These are phyloP conservation scores for Boletus edulis DNA, from an alignment of 768 basidiomycete species.

Conservation along the genomic window DNA sequence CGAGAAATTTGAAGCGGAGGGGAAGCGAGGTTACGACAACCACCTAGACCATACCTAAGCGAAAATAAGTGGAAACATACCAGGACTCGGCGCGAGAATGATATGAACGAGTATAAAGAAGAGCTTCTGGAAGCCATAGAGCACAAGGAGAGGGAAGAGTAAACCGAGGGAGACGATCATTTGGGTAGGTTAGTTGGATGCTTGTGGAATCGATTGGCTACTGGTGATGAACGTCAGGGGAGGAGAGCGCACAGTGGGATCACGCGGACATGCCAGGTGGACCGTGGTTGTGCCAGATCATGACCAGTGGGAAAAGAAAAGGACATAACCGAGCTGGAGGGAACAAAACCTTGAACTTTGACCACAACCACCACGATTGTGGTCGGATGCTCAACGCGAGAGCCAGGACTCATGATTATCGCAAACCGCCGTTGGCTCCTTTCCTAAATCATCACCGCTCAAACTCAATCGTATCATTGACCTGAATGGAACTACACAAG, in stretches of 20 bases:
- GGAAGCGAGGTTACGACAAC: no score
- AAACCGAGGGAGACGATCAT: constrained; percentile 27
- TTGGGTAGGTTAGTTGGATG: neutral
- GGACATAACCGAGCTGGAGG: no score
- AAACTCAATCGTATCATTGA: no score
- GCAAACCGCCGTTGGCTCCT: constrained; percentile 2
- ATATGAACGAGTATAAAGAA: constrained; percentile 2
- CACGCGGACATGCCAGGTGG: no score
- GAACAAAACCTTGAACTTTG: no score
- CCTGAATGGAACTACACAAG: constrained; percentile 10
- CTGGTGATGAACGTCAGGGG: no score
- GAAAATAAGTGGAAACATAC: neutral
- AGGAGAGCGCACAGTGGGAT: no score
- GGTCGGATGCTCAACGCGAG: no score
- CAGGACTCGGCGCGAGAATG: neutral
- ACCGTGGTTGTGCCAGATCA: no score
- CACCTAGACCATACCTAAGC: no score
- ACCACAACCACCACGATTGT: no score
- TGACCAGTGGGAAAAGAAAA: no score
- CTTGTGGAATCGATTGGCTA: neutral
- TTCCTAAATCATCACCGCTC: neutral
- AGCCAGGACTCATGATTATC: neutral
- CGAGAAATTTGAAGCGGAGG: neutral
- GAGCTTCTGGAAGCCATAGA: constrained; percentile 18
- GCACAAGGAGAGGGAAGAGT: constrained; percentile 18